phyloP scores from a whole-genome alignment of 257 asterid species.

The Asclepias syriaca region DNA sequence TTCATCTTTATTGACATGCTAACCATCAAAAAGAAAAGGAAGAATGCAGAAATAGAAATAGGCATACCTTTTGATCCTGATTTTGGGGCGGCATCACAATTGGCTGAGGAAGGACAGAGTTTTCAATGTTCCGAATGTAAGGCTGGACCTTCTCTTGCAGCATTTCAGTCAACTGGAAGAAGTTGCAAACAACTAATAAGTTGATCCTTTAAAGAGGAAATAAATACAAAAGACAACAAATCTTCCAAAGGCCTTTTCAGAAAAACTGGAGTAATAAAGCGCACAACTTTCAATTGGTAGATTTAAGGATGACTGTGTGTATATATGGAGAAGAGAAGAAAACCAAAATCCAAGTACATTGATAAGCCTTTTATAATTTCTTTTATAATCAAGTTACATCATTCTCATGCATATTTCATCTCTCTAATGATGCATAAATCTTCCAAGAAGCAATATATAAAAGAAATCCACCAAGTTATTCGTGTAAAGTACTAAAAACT shows the following conservation, averaged over 20 bases:
- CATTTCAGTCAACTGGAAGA: slow-evolving; percentile 76
- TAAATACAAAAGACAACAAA: not conserved
- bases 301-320: not conserved
- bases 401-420: not conserved
- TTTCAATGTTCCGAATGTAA: slow-evolving; percentile 56
- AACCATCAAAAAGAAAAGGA: not conserved
- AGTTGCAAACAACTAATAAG: slow-evolving; percentile 10
- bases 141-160: slow-evolving; percentile 79
- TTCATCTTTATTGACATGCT: not conserved
- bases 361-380: not conserved
- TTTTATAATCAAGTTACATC: not conserved
- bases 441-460: not conserved
- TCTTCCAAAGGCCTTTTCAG: not conserved
- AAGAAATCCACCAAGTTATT: not conserved
- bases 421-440: not conserved
- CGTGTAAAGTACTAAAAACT: not conserved
- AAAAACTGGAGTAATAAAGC: not conserved
- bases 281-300: not conserved
- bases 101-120: slow-evolving; percentile 54
- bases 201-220: not conserved
- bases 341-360: not conserved
- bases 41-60: not conserved
- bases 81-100: slow-evolving; percentile 45
- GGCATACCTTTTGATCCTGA: slow-evolving; percentile 49
- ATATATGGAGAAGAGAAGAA: not conserved